phyloP scores from a whole-genome alignment of 768 basidiomycete species.

The Podaxis mareebaensis region DNA sequence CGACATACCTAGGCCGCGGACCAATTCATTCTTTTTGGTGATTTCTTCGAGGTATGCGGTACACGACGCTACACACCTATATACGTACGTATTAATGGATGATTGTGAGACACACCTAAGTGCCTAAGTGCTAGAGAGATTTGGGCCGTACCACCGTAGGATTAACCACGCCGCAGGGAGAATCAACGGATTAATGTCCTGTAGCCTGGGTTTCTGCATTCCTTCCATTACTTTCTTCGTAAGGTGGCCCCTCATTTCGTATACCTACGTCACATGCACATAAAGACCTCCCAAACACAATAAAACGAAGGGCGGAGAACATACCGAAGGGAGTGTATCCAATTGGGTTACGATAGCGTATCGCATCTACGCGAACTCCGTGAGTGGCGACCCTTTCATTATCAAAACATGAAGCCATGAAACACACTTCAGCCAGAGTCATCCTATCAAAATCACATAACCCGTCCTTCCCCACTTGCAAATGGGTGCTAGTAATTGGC shows the following conservation, averaged over 20 bases:
- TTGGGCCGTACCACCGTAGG: constrained; percentile 52
- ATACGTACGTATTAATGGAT: not conserved
- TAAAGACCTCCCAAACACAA: not conserved
- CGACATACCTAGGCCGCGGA: constrained; percentile 51
- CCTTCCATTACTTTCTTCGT: constrained; percentile 49
- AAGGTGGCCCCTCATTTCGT: constrained; percentile 61
- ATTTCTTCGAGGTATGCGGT: constrained; percentile 72
- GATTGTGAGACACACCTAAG: not conserved
- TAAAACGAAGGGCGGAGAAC: constrained; percentile 16
- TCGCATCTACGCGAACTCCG: constrained; percentile 42
- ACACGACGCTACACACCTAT: constrained; percentile 70
- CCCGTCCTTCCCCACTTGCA: constrained; percentile 32
- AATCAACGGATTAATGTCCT: constrained; percentile 48
- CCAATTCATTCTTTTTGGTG: constrained; percentile 49
- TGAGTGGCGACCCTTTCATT: not conserved
- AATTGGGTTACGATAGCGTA: constrained; percentile 42
- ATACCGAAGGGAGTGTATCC: constrained; percentile 49
- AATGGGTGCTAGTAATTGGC: constrained; percentile 3
- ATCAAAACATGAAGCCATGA: not conserved
- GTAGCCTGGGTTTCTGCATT: constrained; percentile 53
- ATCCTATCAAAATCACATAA: constrained; percentile 57
- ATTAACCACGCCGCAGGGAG: constrained; percentile 66
- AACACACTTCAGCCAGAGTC: constrained; percentile 33
- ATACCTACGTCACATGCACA: constrained; percentile 34
- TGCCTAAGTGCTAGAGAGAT: not conserved